Evolutionary conservation across 306 rosid species (phyloP).

Genomic region (Adenanthera pavonina): DNA sequence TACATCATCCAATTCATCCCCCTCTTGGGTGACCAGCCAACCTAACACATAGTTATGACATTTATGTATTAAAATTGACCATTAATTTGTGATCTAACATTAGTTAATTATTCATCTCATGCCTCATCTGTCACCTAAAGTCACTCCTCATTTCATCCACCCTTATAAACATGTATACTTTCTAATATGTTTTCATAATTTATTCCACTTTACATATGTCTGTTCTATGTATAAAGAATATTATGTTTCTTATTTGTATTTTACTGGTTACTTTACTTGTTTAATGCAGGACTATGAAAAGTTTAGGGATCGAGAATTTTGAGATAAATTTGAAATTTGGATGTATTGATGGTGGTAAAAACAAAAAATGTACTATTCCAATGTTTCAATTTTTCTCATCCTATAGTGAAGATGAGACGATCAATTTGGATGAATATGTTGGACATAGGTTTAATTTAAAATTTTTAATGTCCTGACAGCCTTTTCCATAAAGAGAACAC

Average conservation of each 20-base stretch:
- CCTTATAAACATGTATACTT: not conserved
- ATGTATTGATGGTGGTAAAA: conserved; percentile 96
- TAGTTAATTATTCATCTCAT: not conserved
- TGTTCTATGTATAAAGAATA: conserved; percentile 15
- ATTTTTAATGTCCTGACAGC: not conserved
- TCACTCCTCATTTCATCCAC: not conserved
- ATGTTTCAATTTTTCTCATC: conserved; percentile 92
- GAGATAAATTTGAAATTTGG: conserved; percentile 94
- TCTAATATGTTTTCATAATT: not conserved
- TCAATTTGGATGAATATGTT: conserved; percentile 95
- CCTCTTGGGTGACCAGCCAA: too few relatives aligned
- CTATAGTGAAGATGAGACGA: conserved; percentile 79
- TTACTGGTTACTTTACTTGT: conserved; percentile 14
- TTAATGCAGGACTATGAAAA: conserved; percentile 82
- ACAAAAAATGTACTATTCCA: conserved; percentile 94
- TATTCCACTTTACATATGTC: not conserved
- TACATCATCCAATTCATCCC: too few relatives aligned
- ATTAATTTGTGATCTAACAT: not conserved
- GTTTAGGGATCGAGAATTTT: conserved; percentile 86
- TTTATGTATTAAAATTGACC: not conserved
- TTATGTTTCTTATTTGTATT: conserved; percentile 16
- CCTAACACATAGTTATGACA: not conserved
- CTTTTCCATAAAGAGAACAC: not conserved
- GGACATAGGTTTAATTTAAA: conserved; percentile 68
- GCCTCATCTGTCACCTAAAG: not conserved